Conservation (phyloP, 73 alveolate species). For the Breviolum minutum region DNA sequence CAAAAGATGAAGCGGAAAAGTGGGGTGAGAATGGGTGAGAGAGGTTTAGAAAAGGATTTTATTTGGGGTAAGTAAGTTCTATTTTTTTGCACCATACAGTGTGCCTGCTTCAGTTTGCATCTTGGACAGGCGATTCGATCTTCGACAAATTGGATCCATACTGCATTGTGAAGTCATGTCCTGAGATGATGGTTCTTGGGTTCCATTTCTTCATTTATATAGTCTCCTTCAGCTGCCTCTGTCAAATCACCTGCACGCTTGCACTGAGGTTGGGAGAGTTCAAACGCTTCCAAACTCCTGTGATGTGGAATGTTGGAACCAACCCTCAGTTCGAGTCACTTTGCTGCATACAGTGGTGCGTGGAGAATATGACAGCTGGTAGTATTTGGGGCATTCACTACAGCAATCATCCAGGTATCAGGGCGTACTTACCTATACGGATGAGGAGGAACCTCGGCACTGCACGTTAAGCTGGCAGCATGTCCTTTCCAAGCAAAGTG, state of each 20-base stretch:
- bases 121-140: conserved; percentile 64
- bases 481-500: neutral
- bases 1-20: no score
- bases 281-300: conserved; percentile 91
- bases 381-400: neutral
- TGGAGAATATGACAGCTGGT: neutral
- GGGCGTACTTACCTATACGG: conserved; percentile 68
- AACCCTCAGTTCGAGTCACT: conserved; percentile 79
- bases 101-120: neutral
- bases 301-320: conserved; percentile 80
- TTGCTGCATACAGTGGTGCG: neutral
- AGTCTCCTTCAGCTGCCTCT: neutral
- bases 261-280: conserved; percentile 82
- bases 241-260: neutral
- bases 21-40: no score
- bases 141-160: conserved; percentile 86
- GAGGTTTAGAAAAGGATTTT: no score
- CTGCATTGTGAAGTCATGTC: conserved; percentile 50
- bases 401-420: conserved; percentile 43
- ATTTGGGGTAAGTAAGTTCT: no score
- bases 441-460: conserved; percentile 42
- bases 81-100: neutral
- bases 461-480: neutral
- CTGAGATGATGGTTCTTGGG: neutral
- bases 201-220: neutral